A percentile compares a stretch with the other conserved stretches of the same genome.
phyloP scores from a whole-genome alignment of 2,329 filamentous ascomycete genomes.

The Trichoderma aggressivum region DNA sequence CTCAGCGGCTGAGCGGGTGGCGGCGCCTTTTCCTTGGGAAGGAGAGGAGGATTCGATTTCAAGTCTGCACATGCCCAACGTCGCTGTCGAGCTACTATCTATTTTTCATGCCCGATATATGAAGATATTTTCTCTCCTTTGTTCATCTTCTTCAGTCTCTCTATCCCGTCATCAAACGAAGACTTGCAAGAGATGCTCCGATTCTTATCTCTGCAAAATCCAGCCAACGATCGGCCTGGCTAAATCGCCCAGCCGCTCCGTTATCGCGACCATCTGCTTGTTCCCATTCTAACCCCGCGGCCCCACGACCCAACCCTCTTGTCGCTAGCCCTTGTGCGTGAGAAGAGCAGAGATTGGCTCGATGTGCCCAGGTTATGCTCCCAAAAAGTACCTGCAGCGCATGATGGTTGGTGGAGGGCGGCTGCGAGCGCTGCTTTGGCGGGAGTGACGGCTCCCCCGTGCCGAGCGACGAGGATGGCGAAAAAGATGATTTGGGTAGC shows the following conservation, averaged over 20 bases:
- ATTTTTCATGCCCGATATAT: neutral
- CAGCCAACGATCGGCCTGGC: neutral
- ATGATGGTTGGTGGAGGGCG: neutral
- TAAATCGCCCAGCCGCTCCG: neutral
- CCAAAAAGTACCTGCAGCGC: constrained; percentile 1
- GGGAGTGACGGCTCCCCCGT: constrained; percentile 9
- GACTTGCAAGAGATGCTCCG: neutral
- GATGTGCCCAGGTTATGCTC: neutral
- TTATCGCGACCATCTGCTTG: neutral
- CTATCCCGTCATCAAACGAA: neutral
- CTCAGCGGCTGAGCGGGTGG: neutral
- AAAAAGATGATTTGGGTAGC: constrained; percentile 16
- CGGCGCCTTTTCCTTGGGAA: neutral
- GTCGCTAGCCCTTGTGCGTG: constrained; percentile 3
- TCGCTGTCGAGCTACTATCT: neutral
- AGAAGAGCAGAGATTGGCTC: constrained; percentile 5
- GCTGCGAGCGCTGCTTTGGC: neutral
- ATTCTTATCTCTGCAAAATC: neutral
- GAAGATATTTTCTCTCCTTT: neutral
- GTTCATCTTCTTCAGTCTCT: neutral
- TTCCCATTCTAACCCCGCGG: constrained; percentile 9
- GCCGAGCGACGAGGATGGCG: constrained; percentile 17
- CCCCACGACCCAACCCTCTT: constrained; percentile 7
- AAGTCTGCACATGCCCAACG: neutral
- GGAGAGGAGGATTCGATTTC: neutral